Base-by-base conservation (phyloP, 257 asterid species). In the Marsdenia floribunda region DNA sequence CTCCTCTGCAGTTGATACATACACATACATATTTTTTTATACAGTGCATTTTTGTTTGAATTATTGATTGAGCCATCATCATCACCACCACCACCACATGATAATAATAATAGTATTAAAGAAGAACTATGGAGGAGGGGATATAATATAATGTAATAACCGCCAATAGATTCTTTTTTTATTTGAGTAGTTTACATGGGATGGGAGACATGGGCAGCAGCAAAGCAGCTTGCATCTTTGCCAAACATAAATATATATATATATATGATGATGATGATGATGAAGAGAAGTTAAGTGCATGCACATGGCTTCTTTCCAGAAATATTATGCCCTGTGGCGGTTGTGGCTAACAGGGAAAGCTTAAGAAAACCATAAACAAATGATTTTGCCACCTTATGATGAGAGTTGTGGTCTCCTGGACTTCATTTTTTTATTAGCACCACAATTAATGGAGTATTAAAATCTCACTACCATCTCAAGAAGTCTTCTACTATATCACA, bases 121-220 rank as follows among this genome's bases (percentile, higher is more conserved):
- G 6, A 42, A 3, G 19, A 50, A 16, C 33, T 0, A 52, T 21
- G 16, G 40, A 35, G 46, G 5, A 5, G 8, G 29, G 7, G 24
- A 35, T 21, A 64, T 50, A 33, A 49, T 11, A 35, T 75, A 74
- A 21, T 74, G 22, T 50, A 33, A 50, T 33, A 65, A 75, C n/a
- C 33, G 18, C 63, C 75, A 68, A 33, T 55, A 60, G 76, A 72
- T 72, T 72, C 71, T 73, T 55, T 44, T 44, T 44, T 40, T 40
- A 8, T 40, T 29, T 18, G 21, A 64, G 69, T 42, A 18, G 12
- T 57, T 73, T 42, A 10, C 46, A 65, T n/a, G 49, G 12, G 60
- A 65, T n/a, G 49, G 49, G 60, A 46, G 72, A 59, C 54, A 60
- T 14, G 67, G 61, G 76, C 72, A 59, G 69, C 72, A 22, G 47